phyloP scores from a whole-genome alignment of 169 alveolate genomes.

The Plasmodium vinckei region DNA sequence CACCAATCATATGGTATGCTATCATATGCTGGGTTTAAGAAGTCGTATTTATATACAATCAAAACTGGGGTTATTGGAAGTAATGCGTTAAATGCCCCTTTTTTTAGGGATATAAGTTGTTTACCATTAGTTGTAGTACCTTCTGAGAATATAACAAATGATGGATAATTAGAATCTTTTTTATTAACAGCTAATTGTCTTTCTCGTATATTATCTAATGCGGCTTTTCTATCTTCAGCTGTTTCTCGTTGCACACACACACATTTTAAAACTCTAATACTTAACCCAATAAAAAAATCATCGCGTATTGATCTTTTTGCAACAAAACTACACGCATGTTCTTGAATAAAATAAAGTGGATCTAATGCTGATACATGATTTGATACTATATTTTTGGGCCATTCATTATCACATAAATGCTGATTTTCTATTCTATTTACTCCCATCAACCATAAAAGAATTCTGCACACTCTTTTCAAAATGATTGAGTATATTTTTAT shows the following conservation, averaged over 20 bases:
- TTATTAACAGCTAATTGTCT: conserved; percentile 31
- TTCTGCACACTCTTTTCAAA: conserved; percentile 40
- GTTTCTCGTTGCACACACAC: conserved; percentile 67
- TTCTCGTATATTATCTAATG: conserved; percentile 53
- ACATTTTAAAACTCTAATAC: conserved; percentile 57
- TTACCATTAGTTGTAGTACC: conserved; percentile 70
- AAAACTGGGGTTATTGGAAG: conserved; percentile 69
- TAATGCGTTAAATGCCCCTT: conserved; percentile 58
- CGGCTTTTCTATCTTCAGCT: conserved; percentile 55
- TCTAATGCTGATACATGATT: conserved; percentile 66
- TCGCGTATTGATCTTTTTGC: conserved; percentile 66
- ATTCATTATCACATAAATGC: conserved; percentile 60
- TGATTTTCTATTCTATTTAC: conserved; percentile 33
- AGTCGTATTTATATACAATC: conserved; percentile 36
- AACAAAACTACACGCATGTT: conserved; percentile 75
- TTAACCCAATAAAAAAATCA: conserved; percentile 26
- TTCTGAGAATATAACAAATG: conserved; percentile 73
- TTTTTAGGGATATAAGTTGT: conserved; percentile 51
- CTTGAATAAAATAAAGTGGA: conserved; percentile 61
- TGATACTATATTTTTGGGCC: conserved; percentile 74
- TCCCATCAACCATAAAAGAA: conserved; percentile 43
- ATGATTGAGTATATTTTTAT: conserved; percentile 30
- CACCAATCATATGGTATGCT: conserved; percentile 69
- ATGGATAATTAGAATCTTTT: conserved; percentile 42
- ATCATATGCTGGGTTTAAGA: conserved; percentile 63